These are phyloP conservation scores for Hordeum vulgare DNA, from an alignment of 176 grass and related monocot genomes.

Conservation along the genomic window DNA sequence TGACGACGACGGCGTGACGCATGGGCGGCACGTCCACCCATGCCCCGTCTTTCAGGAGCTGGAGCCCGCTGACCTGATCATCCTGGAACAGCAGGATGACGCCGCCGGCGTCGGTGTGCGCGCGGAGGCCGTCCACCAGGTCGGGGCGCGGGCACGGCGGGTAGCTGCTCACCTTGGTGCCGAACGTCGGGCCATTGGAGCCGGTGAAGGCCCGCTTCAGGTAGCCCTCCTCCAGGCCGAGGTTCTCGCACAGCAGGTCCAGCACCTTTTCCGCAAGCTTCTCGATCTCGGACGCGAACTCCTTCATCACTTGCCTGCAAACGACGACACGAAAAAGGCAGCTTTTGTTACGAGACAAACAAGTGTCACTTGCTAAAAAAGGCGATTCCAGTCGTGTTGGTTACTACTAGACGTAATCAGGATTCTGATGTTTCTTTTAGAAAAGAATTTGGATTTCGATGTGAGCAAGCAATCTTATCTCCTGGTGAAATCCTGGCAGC, in stretches of 20 bases:
- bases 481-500: neutral
- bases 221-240: constrained; percentile 66
- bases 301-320: constrained; percentile 51
- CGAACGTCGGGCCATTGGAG: constrained; percentile 71
- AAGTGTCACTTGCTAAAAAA: neutral
- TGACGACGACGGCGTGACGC: constrained; percentile 71
- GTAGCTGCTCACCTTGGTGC: constrained; percentile 91
- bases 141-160: constrained; percentile 76
- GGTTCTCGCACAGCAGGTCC: constrained; percentile 78
- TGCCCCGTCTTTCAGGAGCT: constrained; percentile 56
- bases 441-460: too few relatives aligned
- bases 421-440: too few relatives aligned
- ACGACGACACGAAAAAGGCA: neutral
- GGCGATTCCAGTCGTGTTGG: neutral
- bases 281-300: constrained; percentile 57
- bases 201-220: constrained; percentile 58
- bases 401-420: neutral
- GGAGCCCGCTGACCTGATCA: constrained; percentile 72
- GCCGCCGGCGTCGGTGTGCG: constrained; percentile 92
- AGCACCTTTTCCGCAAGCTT: constrained; percentile 65
- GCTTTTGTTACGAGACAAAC: too few relatives aligned
- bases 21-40: constrained; percentile 86
- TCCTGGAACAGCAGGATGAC: constrained; percentile 96
- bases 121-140: constrained; percentile 67
- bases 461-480: neutral